These are phyloP conservation scores for Quercus lobata DNA, from an alignment of 331 rosid species.

Conservation along the genomic window DNA sequence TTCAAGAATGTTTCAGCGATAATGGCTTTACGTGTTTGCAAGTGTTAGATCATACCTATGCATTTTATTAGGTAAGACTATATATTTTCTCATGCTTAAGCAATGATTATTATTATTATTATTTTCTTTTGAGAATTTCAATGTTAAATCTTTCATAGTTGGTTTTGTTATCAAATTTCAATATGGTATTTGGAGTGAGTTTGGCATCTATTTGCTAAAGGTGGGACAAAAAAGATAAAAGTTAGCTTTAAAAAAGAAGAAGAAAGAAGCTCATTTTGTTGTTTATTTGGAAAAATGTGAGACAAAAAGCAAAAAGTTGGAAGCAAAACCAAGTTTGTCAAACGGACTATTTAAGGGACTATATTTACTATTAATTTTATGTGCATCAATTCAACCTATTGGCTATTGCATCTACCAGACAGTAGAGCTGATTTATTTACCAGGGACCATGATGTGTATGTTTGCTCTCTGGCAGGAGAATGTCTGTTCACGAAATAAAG, in stretches of 20 bases:
- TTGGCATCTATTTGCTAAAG: no score
- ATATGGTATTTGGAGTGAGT: not conserved
- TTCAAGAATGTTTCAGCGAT: conserved; percentile 58
- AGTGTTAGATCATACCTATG: conserved; percentile 67
- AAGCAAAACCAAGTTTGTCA: no score
- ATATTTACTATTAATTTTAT: not conserved
- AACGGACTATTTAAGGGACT: not conserved
- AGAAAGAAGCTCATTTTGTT: no score
- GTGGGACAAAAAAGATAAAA: no score
- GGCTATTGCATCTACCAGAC: not conserved
- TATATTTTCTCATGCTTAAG: not conserved
- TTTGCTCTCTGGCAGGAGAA: conserved; percentile 54
- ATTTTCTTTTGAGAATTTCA: not conserved
- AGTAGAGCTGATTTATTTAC: not conserved
- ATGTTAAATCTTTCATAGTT: not conserved
- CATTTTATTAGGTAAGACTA: conserved; percentile 77
- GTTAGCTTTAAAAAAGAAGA: no score
- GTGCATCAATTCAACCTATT: not conserved
- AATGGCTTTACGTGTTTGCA: conserved; percentile 80
- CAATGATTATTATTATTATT: not conserved
- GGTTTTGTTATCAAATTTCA: not conserved
- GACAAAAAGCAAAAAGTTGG: no score
- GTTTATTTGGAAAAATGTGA: no score
- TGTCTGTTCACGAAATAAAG: conserved; percentile 72
- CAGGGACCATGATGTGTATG: not conserved